A percentile compares a stretch with the other conserved stretches of the same genome.
These are phyloP conservation scores for Colletotrichum siamense DNA, from an alignment of 2,329 filamentous ascomycete species.

Conservation along the genomic window DNA sequence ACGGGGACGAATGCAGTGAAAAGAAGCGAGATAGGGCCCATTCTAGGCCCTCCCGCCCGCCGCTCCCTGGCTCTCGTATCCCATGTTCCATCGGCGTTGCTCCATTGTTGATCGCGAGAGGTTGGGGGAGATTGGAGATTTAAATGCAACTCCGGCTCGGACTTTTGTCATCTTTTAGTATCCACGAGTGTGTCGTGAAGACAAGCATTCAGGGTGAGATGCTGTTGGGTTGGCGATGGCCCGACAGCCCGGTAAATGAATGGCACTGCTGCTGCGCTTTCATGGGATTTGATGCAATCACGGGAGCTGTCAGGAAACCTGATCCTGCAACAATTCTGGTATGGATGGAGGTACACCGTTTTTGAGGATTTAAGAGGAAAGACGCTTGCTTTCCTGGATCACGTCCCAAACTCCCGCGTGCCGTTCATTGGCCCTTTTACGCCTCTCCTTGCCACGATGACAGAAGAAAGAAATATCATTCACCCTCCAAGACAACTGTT, in stretches of 20 bases:
- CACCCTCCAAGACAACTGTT: background rate
- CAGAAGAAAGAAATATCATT: background rate
- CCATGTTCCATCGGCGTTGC: background rate
- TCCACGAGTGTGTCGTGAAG: background rate
- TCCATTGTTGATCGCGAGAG: background rate
- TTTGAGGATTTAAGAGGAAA: rapidly evolving
- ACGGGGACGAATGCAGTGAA: background rate
- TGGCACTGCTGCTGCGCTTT: background rate
- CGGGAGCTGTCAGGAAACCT: rapidly evolving
- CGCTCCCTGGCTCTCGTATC: background rate
- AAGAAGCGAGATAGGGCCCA: background rate
- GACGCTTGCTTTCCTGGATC: background rate
- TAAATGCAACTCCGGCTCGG: background rate
- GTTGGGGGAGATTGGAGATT: background rate
- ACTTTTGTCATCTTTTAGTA: background rate
- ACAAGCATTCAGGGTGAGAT: background rate
- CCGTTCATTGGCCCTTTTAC: rapidly evolving
- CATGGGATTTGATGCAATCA: background rate
- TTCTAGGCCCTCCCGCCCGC: background rate
- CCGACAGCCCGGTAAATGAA: background rate
- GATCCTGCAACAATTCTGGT: background rate
- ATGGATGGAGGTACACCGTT: rapidly evolving
- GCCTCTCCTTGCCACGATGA: rapidly evolving
- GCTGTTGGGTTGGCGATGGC: background rate
- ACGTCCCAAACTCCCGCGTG: background rate